Base-by-base conservation (phyloP, 2,329 filamentous ascomycete genomes). In the Sporothrix pallida region DNA sequence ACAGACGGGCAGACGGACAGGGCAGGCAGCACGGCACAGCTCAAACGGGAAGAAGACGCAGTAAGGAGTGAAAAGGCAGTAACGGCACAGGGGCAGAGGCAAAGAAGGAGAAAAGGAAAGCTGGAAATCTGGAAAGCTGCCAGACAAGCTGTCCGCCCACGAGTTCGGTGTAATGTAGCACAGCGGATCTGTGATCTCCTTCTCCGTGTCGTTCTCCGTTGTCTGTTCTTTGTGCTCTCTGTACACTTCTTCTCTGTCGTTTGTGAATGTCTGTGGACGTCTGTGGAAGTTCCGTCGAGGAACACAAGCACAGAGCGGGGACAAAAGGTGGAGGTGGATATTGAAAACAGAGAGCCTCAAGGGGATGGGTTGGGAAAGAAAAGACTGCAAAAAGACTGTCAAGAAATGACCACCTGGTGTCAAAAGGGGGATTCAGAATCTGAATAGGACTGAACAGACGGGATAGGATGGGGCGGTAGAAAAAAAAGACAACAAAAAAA, bases 71-170 rank as follows among this genome's bases (percentile, higher is more conserved):
- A 37, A 37, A 37, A 37, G 31, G 7, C 31, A 37, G 31, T 37
- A 37, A 37, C 31, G 31, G 31, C 31, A 37, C 37, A 20, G 31
- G 15, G 58, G 13, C 13, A 56, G 26, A 56, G 44, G 37, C n/a
- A 70, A 17, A n/a, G 17, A 70, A 70, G 46, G 17, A 12, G 48
- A 54, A 50, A 44, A 50, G 26, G 42, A 37, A 48, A 37, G 23
- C 31, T 37, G 31, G 7, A 37, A 37, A 37, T 5, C 31, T 37
- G 26, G 48, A 7, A 68, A 68, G 63, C 60, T 63, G 60, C 60
- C 63, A 50, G 63, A 65, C 17, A 67, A 50, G 44, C 63, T 67
- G 63, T 67, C 20, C 26, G 42, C 23, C 44, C 63, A 67, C 63
- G 44, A 31, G 44, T 50, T 67, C 44, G 13, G 42, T 48, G 23